Evolutionary conservation across 257 asterid genomes (phyloP), one percentile per base, ranked within the genome.

Genomic region (Ligustrum vulgare): DNA sequence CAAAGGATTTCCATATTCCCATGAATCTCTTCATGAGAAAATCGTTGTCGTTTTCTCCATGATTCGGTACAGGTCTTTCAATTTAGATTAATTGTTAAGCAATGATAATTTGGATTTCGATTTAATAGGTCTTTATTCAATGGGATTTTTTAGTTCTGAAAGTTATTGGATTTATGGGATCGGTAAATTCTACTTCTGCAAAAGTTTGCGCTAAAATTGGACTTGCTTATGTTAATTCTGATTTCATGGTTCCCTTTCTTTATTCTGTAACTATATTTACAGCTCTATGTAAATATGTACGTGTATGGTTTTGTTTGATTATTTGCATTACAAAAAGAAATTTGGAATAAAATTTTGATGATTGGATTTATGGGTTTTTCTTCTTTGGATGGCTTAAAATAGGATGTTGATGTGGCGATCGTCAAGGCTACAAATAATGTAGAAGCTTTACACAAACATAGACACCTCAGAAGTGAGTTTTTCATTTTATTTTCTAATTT

Each of bases 391-490:
- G 76, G 47, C 81, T 77, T 70, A 79, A 85, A 69, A 63, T 86
- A 94, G 98, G 95, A 92, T 86, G 87, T 92, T 88, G 98, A 94
- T 88, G 94, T 94, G 85, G 98, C 97, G 79, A 85, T 92, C 86
- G 98, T 94, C 71, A 94, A 94, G 90, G 98, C 98, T 70, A 94
- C 98, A 1, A 94, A 94, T 87, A 98, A 94, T 83, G 98, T 91
- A 51, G 98, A 94, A 84, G 73, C 83, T 67, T 97, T 98, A 60
- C 97, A 97, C 69, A 94, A 94, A 77, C 98, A 94, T 77, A 87
- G 98, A 75, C 98, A 94, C 75, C 76, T 94, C 70, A 88, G 93
- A 85, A 91, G 98, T 94, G 79, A 28, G 31, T 28, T 77, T 37
- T 51, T 67, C 79, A 33, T 15, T 65, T 72, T 78, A 8, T 31